These are phyloP conservation scores for Claviceps purpurea DNA, from an alignment of 2,329 filamentous ascomycete species.

Conservation along the genomic window DNA sequence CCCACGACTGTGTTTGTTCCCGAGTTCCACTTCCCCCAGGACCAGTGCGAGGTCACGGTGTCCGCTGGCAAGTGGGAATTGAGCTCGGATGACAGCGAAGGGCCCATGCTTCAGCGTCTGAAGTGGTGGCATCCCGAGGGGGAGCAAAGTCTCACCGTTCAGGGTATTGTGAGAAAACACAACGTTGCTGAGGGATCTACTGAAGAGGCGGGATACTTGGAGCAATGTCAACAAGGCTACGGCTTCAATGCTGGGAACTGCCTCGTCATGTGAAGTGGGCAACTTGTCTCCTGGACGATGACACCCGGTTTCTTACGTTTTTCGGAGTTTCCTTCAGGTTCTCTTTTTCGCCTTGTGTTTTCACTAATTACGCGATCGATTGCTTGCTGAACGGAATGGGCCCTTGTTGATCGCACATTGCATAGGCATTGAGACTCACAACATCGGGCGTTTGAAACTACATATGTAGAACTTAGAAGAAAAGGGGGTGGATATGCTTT, in stretches of 20 bases:
- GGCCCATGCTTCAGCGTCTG: conserved; percentile 58
- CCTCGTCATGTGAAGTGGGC: conserved; percentile 32
- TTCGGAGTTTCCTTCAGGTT: neutral
- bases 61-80: conserved; percentile 87
- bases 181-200: conserved; percentile 43
- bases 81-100: conserved; percentile 55
- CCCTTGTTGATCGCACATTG: no score
- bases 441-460: no score
- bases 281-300: no score
- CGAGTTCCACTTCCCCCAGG: conserved; percentile 79
- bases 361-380: neutral
- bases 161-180: conserved; percentile 55
- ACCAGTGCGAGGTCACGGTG: conserved; percentile 57
- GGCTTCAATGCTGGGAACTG: conserved; percentile 33
- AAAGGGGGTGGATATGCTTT: no score
- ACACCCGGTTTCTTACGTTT: no score
- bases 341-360: neutral
- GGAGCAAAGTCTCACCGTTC: conserved; percentile 65
- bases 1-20: conserved; percentile 81
- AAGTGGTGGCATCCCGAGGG: conserved; percentile 90
- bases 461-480: no score
- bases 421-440: no score
- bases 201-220: conserved; percentile 68
- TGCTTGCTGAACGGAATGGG: no score
- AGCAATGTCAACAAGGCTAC: conserved; percentile 44